Percentiles rank a stretch among this genome's conserved stretches.
phyloP scores from a whole-genome alignment of 2,329 filamentous ascomycete genomes.

The Colletotrichum orbiculare region DNA sequence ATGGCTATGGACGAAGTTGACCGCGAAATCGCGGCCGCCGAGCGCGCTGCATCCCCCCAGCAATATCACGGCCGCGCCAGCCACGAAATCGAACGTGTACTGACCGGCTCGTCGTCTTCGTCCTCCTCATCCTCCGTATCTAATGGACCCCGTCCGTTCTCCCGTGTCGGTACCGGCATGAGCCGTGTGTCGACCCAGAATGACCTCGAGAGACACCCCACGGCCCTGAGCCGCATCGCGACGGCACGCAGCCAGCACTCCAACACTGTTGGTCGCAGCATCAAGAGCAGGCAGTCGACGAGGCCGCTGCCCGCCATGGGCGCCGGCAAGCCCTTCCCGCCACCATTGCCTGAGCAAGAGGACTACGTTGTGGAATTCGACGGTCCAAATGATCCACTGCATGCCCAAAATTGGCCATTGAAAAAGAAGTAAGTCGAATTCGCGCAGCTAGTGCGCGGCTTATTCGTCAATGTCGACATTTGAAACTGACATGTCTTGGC shows the following conservation, averaged over 20 bases:
- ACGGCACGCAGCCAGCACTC: conserved; percentile 78
- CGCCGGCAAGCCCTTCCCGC: conserved; percentile 79
- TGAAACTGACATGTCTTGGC: conserved; percentile 25
- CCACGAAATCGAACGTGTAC: conserved; percentile 70
- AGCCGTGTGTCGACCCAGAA: conserved; percentile 71
- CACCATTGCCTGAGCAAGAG: conserved; percentile 74
- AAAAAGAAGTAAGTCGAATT: conserved; percentile 74
- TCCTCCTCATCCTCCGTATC: conserved; percentile 60
- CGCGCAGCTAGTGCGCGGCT: conserved; percentile 23
- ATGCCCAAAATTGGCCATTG: conserved; percentile 88
- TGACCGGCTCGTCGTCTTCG: conserved; percentile 62
- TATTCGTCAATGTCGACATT: neutral
- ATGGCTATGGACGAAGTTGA: conserved; percentile 65
- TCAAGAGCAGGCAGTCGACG: conserved; percentile 60
- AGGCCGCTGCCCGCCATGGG: conserved; percentile 77
- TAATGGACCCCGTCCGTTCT: conserved; percentile 42
- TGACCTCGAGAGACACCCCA: conserved; percentile 77
- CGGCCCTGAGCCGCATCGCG: conserved; percentile 76
- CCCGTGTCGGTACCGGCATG: conserved; percentile 58
- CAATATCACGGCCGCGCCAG: conserved; percentile 54
- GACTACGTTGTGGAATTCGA: conserved; percentile 89
- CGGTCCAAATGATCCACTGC: conserved; percentile 82
- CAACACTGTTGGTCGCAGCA: conserved; percentile 73
- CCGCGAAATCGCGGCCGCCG: conserved; percentile 62
- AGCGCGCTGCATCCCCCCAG: conserved; percentile 63